phyloP scores from a whole-genome alignment of 331 rosid species.

The Quercus phellos region DNA sequence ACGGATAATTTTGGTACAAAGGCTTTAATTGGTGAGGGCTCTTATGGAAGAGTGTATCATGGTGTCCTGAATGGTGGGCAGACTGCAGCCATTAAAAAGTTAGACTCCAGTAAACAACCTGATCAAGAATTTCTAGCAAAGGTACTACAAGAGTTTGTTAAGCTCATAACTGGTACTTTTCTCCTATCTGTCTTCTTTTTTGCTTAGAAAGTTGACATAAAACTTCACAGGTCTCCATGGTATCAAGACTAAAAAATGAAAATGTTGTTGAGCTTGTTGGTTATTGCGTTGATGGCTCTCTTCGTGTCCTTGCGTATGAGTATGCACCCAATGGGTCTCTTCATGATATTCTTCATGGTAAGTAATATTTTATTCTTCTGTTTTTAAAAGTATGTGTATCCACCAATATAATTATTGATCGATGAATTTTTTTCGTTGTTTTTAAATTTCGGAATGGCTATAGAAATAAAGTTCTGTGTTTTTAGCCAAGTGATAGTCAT shows the following conservation, averaged over 20 bases:
- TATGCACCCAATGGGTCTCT: conserved; percentile 78
- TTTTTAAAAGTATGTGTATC: not conserved
- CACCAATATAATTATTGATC: not conserved
- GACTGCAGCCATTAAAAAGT: conserved; percentile 60
- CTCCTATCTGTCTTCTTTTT: not conserved
- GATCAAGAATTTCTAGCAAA: conserved; percentile 71
- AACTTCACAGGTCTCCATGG: conserved; percentile 55
- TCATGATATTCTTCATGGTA: conserved; percentile 79
- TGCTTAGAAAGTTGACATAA: not conserved
- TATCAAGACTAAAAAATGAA: conserved; percentile 74
- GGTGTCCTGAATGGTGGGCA: conserved; percentile 48
- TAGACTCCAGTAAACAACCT: conserved; percentile 68
- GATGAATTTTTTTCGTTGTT: not conserved
- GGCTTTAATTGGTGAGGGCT: conserved; percentile 79
- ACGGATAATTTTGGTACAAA: conserved; percentile 74
- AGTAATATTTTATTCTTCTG: conserved; percentile 2
- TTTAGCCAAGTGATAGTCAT: not conserved
- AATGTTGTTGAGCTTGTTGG: conserved; percentile 60
- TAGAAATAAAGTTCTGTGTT: not conserved
- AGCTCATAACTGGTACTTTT: not conserved
- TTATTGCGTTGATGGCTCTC: conserved; percentile 69
- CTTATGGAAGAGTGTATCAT: conserved; percentile 73
- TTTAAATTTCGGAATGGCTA: not conserved
- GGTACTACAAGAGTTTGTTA: conserved; percentile 30
- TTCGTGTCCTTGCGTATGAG: conserved; percentile 67